Evolutionary conservation across 331 rosid species (phyloP), one percentile per base, ranked within the genome.

Genomic region (Stylosanthes scabra): DNA sequence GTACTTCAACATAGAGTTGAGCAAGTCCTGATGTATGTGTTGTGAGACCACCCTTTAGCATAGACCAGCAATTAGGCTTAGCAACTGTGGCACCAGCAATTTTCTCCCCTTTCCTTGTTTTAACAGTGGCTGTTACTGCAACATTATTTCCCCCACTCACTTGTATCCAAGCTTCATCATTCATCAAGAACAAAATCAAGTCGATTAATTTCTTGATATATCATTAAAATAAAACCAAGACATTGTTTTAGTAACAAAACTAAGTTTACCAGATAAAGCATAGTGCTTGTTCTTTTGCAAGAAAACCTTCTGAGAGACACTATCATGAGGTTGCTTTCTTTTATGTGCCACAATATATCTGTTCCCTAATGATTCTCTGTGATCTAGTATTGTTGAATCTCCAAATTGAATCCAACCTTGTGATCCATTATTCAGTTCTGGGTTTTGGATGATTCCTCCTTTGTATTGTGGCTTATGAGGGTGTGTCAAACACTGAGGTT

Each of bases 371-470:
- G 81, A 85, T 68, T 77, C 78, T 77, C 83, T 70, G 1, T 66
- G 87, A 62, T 83, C 25, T 20, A 20, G 77, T 3, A 91, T 73
- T 72, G 10, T 83, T 69, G 96, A 84, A 0, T 42, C 37, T 0
- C 91, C 95, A 62, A 75, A 88, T n/a, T 70, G 1, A 54, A 80
- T 70, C 95, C 98, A 91, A 0, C 90, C 97, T 63, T 83, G 54
- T 59, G 85, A 59, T 25, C 93, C 95, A 54, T 82, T n/a, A 2
- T 89, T 81, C 8, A 91, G 47, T 31, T 94, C 88, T 29, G 95
- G 93, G 62, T 94, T 94, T 62, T 12, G 55, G 44, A 94, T 83
- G 56, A 91, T 86, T 63, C 98, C 97, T 69, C 98, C 98, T 41
- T 71, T 75, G 50, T 94, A 94, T 11, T 79, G 86, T 42, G 97